phyloP scores from a whole-genome alignment of 306 rosid genomes.

The Rosa chinensis region DNA sequence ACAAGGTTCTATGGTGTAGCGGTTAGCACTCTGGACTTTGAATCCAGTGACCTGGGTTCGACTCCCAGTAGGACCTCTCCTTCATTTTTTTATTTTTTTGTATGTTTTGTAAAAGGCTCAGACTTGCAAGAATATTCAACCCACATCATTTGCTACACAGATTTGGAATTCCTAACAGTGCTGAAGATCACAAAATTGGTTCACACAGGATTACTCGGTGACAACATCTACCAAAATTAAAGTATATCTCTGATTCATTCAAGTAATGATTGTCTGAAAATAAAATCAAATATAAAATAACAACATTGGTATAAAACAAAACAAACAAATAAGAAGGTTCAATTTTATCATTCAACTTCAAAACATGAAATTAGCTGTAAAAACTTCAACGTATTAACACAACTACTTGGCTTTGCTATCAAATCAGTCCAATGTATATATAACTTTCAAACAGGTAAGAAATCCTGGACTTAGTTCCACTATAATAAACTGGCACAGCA shows the following conservation, averaged over 20 bases:
- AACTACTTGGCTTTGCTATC: not conserved
- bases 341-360: not conserved
- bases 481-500: not conserved
- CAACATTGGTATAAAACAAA: not conserved
- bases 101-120: not conserved
- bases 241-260: not conserved
- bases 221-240: no score
- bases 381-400: not conserved
- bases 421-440: not conserved
- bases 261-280: not conserved
- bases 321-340: not conserved
- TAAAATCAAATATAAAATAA: not conserved
- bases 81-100: not conserved
- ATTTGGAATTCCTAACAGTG: not conserved
- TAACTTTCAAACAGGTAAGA: not conserved
- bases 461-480: not conserved
- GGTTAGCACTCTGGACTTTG: slow-evolving; percentile 9
- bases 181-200: not conserved
- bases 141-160: not conserved
- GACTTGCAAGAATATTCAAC: not conserved
- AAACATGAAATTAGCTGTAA: not conserved
- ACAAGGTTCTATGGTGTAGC: slow-evolving; percentile 6
- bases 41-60: slow-evolving; percentile 4
- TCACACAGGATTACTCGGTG: not conserved
- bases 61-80: slow-evolving; percentile 4